Evolutionary conservation across 2,329 filamentous ascomycete species (phyloP), one percentile per base, ranked within the genome.

Genomic region (Teratosphaeria epicoccoides): DNA sequence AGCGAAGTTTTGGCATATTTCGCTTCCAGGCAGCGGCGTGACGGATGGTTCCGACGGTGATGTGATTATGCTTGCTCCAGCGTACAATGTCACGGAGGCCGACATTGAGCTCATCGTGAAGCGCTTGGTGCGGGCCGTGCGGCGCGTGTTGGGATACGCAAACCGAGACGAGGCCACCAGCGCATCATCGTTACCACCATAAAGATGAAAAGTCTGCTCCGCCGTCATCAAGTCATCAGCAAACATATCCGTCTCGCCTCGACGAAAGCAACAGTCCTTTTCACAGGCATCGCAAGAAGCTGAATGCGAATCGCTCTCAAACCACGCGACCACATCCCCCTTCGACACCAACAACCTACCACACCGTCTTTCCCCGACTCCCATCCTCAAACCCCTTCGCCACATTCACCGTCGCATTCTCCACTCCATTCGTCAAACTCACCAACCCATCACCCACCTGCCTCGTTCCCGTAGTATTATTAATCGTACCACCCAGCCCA

Each of bases 21-120:
- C 86, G 3, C 85, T 86, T 59, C 79, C 80, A 1, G 81, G 81
- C 0, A 67, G 70, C 0, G 83, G 83, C 1, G 80, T 80, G 0
- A 77, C 72, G 0, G 80, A 85, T 43, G 71, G 75, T 0, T 60
- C 63, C 12, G 62, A 65, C 2, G 84, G 84, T 4, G 85, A 89
- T 60, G 81, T 85, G 63, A 69, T 87, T 24, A 73, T 88, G 37
- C 61, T 88, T 11, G 77, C 83, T 1, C 85, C 85, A 2, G 75
- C 84, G 0, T 87, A 80, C 65, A 86, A 79, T 45, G 72, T 81
- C 23, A 79, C 75, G 0, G 66, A 66, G 40, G 70, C 70, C 10
- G 79, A 84, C 23, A 68, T 85, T 48, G 72, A 78, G 5, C 59
- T 70, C 24, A 78, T 83, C 48, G 78, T 78, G 1, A 67, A 73